Evolutionary conservation across 129 eudicot genomes (phyloP).

Genomic region (Lonicera japonica): DNA sequence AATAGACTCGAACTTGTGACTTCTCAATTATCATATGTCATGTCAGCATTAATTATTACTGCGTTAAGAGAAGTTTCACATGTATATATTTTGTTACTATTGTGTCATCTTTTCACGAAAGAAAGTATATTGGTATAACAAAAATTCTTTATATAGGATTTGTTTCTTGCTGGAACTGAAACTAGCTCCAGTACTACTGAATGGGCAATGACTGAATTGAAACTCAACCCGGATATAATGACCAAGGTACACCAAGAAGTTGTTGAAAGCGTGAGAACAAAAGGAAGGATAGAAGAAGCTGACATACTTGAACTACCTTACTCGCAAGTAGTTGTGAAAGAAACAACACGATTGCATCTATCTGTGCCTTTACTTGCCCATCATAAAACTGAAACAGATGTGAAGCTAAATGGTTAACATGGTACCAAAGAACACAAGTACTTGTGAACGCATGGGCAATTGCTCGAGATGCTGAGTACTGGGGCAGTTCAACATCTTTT

Average conservation of each 20-base stretch:
- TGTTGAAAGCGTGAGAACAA: slow-evolving; percentile 7
- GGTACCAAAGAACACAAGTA: slow-evolving; percentile 25
- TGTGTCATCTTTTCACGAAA: too few species aligned
- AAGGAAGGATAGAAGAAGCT: slow-evolving; percentile 24
- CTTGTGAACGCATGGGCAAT: slow-evolving; percentile 33
- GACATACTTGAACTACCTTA: slow-evolving; percentile 25
- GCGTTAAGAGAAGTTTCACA: too few species aligned
- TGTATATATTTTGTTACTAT: too few species aligned
- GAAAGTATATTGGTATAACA: too few species aligned
- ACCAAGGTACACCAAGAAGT: slow-evolving; percentile 29
- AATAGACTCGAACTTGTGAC: too few species aligned
- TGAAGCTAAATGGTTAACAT: slow-evolving; percentile 10
- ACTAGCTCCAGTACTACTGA: slow-evolving; percentile 31
- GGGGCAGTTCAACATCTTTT: slow-evolving; percentile 26
- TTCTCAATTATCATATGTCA: too few species aligned
- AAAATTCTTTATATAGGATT: slow-evolving; percentile 19
- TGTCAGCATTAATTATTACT: too few species aligned
- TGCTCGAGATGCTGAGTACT: slow-evolving; percentile 24
- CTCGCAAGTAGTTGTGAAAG: slow-evolving; percentile 29
- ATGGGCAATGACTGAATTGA: slow-evolving; percentile 39
- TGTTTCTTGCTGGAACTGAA: slow-evolving; percentile 37
- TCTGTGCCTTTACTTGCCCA: slow-evolving; percentile 26
- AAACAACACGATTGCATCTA: slow-evolving; percentile 30
- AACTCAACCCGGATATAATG: slow-evolving; percentile 18
- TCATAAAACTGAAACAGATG: slow-evolving; percentile 23